Evolutionary conservation across 495 filamentous ascomycete genomes (phyloP), one percentile per base, ranked within the genome.

Genomic region (Copromyces sp.): DNA sequence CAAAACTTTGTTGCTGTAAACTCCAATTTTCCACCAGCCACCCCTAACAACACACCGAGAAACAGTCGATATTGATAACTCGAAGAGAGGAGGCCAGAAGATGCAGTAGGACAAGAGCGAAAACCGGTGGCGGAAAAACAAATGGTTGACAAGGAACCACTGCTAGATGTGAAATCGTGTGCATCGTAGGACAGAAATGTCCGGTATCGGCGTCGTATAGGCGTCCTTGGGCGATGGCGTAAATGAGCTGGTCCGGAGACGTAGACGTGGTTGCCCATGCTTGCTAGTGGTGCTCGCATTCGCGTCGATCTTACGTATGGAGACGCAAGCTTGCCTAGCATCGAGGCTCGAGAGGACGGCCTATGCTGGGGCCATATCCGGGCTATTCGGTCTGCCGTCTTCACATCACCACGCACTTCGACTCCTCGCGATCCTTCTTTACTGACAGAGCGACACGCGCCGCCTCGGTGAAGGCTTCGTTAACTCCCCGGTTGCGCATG

Each of bases 381-480:
- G 53, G 53, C 14, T 35, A 17, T 37, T 65, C 53, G 29, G 12
- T 17, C 32, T 17, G 53, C 29, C 53, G 6, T 65, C 73, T 84
- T 84, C 81, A 90, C 87, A 90, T 88, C 44, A 90, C 80, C 53
- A 72, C 76, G 76, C 89, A 90, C 74, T 87, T 89, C 39, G 80
- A 82, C 16, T 83, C 81, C 59, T 85, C 84, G 74, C 86, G 86
- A 24, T 87, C 85, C 71, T 87, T 86, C 82, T 94, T 97, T 47
- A 98, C 95, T 32, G 91, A 91, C 37, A 99, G 84, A 9, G 95
- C 95, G n/a, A 98, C 95, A 77, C 97, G 91, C 61, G 95, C 96
- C 44, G 95, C 95, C 84, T 99, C 95, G 61, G 96, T 98, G 80
- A 99, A 99, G 41, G 95, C 96, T 81, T 99, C 95, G 79, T 97